Conservation (phyloP, 2,329 filamentous ascomycete genomes). For the Hymenoscyphus salicellus region DNA sequence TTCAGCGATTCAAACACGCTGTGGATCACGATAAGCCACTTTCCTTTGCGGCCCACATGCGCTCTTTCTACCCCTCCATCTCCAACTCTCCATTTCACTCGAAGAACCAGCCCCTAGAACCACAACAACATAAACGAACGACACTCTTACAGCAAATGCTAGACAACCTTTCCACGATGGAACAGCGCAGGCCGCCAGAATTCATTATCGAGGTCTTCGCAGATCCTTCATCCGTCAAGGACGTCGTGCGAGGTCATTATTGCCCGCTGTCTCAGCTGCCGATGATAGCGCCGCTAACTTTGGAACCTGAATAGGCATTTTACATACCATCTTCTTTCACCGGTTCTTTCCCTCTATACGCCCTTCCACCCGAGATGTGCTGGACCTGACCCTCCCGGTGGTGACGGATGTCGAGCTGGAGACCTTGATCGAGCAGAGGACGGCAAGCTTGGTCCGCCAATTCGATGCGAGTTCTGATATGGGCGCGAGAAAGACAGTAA, state of each 20-base stretch:
- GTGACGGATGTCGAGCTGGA: slow-evolving; percentile 89
- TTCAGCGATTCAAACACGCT: not conserved
- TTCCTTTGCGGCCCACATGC: slow-evolving; percentile 2
- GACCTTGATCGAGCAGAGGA: slow-evolving; percentile 87
- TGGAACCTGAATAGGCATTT: slow-evolving; percentile 59
- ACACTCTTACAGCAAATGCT: slow-evolving; percentile 16
- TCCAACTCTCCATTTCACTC: slow-evolving; percentile 6
- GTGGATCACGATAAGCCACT: slow-evolving; percentile 9
- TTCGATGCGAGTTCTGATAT: slow-evolving; percentile 58
- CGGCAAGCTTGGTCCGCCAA: slow-evolving; percentile 74
- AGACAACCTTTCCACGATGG: slow-evolving; percentile 45
- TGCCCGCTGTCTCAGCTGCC: slow-evolving; percentile 5
- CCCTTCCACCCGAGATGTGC: slow-evolving; percentile 80
- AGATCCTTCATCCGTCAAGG: slow-evolving; percentile 83
- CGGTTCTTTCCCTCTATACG: slow-evolving; percentile 87
- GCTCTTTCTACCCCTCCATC: slow-evolving; percentile 15
- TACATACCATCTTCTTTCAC: slow-evolving; percentile 98
- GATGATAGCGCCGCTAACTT: slow-evolving; percentile 14
- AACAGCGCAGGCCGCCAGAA: slow-evolving; percentile 69
- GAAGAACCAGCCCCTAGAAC: not conserved
- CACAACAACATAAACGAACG: not conserved
- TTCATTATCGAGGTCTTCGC: slow-evolving; percentile 93
- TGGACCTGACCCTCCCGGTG: slow-evolving; percentile 85
- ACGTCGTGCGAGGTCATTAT: slow-evolving; percentile 80
- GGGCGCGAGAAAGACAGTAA: slow-evolving; percentile 46